Base-by-base conservation (phyloP, 352 stramenopile genomes). In the Phytophthora rubi region DNA sequence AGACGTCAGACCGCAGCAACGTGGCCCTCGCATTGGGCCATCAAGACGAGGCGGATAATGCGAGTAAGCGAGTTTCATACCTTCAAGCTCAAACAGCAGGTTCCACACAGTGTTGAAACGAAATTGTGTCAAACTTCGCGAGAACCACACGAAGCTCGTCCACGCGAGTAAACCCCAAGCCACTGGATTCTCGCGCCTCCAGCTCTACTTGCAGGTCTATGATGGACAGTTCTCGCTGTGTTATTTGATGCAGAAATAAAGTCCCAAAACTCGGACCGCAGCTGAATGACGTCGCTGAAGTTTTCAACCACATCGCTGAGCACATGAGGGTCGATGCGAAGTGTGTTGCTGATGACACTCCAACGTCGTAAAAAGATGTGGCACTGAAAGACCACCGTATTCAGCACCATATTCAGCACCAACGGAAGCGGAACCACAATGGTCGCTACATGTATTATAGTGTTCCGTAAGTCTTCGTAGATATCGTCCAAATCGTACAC, bases 281-380 rank as follows among this genome's bases (percentile, higher is more conserved):
- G 60, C 15, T 72, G 59, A 3, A 88, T 70, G 13, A 75, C 81
- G 30, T 90, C 81, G 9, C 58, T 78, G 42, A 91, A 90, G 45
- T 91, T 79, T 12, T 77, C 65, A 42, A 90, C 76, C 30, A 91
- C 80, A 18, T 89, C 71, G 21, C 76, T 75, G 2, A 92, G 74
- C 15, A 82, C 81, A 0, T 64, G 60, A 1, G 75, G 70, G 12
- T 92, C 77, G 2, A 90, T 81, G 12, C 74, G 71, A n/a, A 86
- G 65, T 47, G 83, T 77, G 51, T 76, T 79, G 28, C 70, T 82
- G 6, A 90, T 68, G 49, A 89, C 44, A 23, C 88, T n/a, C n/a
- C 71, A 53, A 89, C 90, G 39, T 83, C 65, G 59, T 82, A 82
- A 10, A 89, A 89, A 72, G 44, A 92, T 91, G 37, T 69, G 71